Evolutionary conservation across 1,139 yeast genomes (phyloP), one percentile per base, ranked within the genome.

Genomic region (Diutina rugosa): DNA sequence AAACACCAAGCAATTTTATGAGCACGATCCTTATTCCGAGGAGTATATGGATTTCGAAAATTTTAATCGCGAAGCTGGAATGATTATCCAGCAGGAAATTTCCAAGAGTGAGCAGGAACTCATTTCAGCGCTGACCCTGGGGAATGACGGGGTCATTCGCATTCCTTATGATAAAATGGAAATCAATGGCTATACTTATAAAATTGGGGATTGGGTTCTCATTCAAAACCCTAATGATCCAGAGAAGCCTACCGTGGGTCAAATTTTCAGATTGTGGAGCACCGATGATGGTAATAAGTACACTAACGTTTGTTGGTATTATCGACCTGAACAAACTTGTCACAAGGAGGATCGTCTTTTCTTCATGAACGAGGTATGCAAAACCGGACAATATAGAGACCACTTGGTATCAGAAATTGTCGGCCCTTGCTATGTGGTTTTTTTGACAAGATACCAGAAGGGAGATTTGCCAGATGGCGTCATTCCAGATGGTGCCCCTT

Each of bases 251-350:
- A 91, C 91, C 14, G 88, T 91, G 32, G 97, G 96, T 9, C 99
- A 93, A 69, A 82, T 93, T 46, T 93, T 91, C 73, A 80, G 97
- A 64, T 80, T 93, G 61, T 93, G 99, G 99, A 83, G 86, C 58
- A 82, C 85, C 3, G 79, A 81, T 57, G 97, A 90, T 64, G 95
- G 95, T 16, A 85, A 87, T 61, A 79, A 85, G 60, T 91, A 93
- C 82, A 80, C 93, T 66, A 93, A 93, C 65, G 96, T 90, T 47
- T 93, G 99, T 73, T 93, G 99, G 99, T 93, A 91, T 71, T 87
- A 89, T 65, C 83, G 98, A 60, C 97, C 99, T 0, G 98, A 93
- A 69, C 98, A 95, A 75, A 93, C 99, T 0, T 95, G 95, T 55
- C 99, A 93, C 69, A 81, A 95, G 62, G 87, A 79, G 56, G 98